These are phyloP conservation scores for Articulospora tetracladia DNA, from an alignment of 495 filamentous ascomycete genomes.

Conservation along the genomic window DNA sequence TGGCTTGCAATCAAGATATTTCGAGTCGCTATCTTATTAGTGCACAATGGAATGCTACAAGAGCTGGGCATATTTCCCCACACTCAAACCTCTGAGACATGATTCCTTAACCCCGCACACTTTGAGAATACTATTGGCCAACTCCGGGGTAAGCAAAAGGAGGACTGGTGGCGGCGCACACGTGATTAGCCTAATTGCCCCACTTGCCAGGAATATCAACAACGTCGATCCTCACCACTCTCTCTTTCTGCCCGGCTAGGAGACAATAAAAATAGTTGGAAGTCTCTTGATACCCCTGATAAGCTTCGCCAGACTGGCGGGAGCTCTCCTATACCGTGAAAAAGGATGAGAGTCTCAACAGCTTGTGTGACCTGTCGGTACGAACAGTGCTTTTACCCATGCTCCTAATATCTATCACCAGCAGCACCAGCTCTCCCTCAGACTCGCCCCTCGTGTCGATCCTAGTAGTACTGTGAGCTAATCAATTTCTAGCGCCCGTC, in stretches of 20 bases:
- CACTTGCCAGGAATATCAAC: background rate
- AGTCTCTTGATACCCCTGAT: no score
- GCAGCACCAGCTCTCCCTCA: background rate
- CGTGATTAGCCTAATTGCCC: background rate
- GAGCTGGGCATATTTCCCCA: no score
- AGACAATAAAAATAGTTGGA: no score
- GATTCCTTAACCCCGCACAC: no score
- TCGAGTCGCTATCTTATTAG: no score
- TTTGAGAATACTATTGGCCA: background rate
- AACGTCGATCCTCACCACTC: background rate
- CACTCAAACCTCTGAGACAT: no score
- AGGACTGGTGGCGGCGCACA: background rate
- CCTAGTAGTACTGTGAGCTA: background rate
- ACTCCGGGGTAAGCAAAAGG: background rate
- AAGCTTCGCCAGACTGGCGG: background rate
- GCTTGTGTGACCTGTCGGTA: slow-evolving; percentile 21
- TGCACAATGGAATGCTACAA: no score
- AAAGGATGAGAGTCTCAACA: slow-evolving; percentile 15
- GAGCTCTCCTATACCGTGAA: no score
- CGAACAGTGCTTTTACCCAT: background rate
- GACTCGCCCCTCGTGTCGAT: no score
- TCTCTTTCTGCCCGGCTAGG: no score
- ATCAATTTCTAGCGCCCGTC: slow-evolving; percentile 5
- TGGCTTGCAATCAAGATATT: background rate
- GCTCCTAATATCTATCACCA: background rate